Evolutionary conservation across 768 basidiomycete species (phyloP).

Genomic region (Kwoniella sp.): DNA sequence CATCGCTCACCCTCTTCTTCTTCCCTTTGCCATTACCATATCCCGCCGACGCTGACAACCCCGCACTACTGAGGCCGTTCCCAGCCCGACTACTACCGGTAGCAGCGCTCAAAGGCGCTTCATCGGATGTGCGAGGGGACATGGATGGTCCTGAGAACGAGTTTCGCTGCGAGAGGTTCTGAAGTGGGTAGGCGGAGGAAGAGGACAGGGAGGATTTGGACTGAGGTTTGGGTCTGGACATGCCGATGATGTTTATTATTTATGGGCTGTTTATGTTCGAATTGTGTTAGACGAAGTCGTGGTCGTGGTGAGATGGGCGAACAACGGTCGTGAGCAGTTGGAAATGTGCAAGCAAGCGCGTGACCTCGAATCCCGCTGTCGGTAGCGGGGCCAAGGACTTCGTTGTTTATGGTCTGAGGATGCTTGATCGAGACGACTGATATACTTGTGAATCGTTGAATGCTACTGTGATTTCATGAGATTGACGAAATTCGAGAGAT

Average conservation of each 20-base stretch:
- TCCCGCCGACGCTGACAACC: not conserved
- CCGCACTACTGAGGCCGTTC: not conserved
- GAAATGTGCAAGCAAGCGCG: too few relatives aligned
- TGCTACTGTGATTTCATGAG: too few relatives aligned
- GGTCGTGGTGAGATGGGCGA: not conserved
- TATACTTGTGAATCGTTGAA: too few relatives aligned
- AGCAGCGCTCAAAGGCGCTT: not conserved
- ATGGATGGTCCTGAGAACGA: conserved; percentile 29
- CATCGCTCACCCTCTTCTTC: conserved; percentile 48
- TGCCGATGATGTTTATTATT: not conserved
- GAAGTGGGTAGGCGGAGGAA: conserved; percentile 34
- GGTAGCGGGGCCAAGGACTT: too few relatives aligned
- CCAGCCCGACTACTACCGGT: not conserved
- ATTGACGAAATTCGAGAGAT: too few relatives aligned
- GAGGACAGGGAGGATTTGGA: conserved; percentile 9
- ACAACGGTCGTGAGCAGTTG: not conserved
- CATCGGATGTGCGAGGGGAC: conserved; percentile 1
- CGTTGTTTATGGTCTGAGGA: too few relatives aligned
- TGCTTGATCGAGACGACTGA: too few relatives aligned
- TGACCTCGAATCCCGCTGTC: too few relatives aligned
- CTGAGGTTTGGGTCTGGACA: not conserved
- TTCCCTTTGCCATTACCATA: conserved; percentile 30
- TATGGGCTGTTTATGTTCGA: not conserved
- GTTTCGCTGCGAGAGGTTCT: conserved; percentile 33
- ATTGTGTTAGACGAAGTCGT: not conserved